These are phyloP conservation scores for Fusarium torulosum DNA, from an alignment of 2,329 filamentous ascomycete species.

Conservation along the genomic window DNA sequence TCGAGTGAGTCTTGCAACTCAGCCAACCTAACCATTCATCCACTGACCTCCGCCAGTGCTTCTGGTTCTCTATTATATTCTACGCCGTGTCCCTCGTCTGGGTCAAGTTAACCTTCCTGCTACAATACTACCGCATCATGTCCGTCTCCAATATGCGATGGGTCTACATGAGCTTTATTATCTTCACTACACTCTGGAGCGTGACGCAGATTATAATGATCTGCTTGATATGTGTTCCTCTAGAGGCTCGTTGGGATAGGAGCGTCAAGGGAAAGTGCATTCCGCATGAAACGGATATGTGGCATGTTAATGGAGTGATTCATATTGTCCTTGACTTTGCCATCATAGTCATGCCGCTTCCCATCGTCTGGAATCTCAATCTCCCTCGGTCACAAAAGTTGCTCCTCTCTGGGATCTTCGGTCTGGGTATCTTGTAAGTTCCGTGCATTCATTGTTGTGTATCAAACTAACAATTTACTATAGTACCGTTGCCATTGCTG, in stretches of 20 bases:
- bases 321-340: conserved; percentile 34
- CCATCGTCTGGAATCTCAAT: conserved; percentile 28
- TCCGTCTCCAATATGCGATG: conserved; percentile 24
- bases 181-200: conserved; percentile 7
- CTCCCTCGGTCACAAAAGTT: conserved; percentile 25
- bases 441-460: rapidly evolving
- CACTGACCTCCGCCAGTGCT: conserved; percentile 12
- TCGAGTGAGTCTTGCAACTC: background rate
- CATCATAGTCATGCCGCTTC: conserved; percentile 33
- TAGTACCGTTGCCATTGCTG: conserved; percentile 28
- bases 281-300: background rate
- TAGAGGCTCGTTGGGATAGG: conserved; percentile 29
- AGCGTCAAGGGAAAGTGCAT: conserved; percentile 21
- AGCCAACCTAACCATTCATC: rapidly evolving
- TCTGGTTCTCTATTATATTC: conserved; percentile 39
- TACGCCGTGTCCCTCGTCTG: conserved; percentile 15
- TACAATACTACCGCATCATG: conserved; percentile 41
- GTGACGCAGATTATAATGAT: background rate
- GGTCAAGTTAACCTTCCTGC: conserved; percentile 33
- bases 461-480: rapidly evolving
- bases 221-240: background rate
- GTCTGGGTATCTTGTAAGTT: conserved; percentile 34
- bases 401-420: conserved; percentile 26
- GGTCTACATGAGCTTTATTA: conserved; percentile 1
- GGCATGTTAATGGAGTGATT: conserved; percentile 23